Base-by-base conservation (phyloP, 2,329 filamentous ascomycete species). In the Monascus ruber region DNA sequence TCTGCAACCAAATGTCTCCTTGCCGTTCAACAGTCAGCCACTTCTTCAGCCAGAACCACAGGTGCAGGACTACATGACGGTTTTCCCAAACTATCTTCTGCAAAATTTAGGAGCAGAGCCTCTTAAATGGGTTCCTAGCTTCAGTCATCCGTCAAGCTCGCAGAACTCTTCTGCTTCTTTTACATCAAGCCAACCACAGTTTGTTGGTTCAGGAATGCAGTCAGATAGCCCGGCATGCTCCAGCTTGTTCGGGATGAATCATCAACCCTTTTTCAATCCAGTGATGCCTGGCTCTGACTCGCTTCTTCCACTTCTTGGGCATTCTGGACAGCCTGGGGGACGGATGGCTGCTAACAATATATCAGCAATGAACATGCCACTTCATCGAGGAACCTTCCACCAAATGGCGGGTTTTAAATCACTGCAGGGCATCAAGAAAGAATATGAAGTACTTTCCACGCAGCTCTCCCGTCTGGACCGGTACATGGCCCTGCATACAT, bases 401-500 rank as follows among this genome's bases (percentile, higher is more conserved):
- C 47, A 53, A 26, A 34, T 40, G 26, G 27, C 42, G 8, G 42
- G 45, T 9, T 44, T 47, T 26, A 52, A 49, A 33, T 47, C 54
- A 24, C 37, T 61, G n/a, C 52, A 59, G 31, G 53, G 55, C 11
- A 50, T 53, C 24, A 45, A 46, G 5, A 54, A 52, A 35, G 53
- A 57, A 29, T 50, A 54, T 37, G 54, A 56, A 24, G 46, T 39
- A 24, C 45, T 64, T 17, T 55, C 55, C 9, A 43, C 49, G 5
- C 50, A 64, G 35, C 54, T 65, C 9, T 50, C 53, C 5, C 55
- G 52, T 31, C 47, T 65, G 24, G 62, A 65, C 34, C 56, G 58
- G 38, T 56, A 64, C 35, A 56, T 62, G 45, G 62, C 62, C 5
- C 43, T 65, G 33, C 55, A 63, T 43, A 52, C 53, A 11, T 63